Evolutionary conservation across 345 rosid species (phyloP).

Genomic region (Lumnitzera littorea): DNA sequence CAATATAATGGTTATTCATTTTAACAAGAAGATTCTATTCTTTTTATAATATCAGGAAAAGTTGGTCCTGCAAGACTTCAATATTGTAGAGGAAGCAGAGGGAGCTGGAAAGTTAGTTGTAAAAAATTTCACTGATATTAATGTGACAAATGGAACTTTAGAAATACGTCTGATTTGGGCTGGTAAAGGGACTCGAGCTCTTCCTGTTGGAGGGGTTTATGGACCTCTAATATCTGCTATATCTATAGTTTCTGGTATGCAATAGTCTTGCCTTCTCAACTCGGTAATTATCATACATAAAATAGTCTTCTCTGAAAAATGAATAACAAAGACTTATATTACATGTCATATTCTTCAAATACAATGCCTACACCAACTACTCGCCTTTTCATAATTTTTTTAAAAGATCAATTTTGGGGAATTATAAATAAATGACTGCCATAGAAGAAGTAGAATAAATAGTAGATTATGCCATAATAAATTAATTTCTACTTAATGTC

Average conservation of each 20-base stretch:
- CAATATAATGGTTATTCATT: not conserved
- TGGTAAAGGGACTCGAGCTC: constrained; percentile 45
- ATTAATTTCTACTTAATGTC: no score
- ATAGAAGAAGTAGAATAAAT: no score
- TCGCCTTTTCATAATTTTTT: no score
- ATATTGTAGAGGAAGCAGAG: constrained; percentile 39
- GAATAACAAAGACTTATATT: no score
- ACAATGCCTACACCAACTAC: no score
- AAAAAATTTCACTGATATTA: constrained; percentile 6
- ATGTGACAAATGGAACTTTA: constrained; percentile 18
- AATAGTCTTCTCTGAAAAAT: no score
- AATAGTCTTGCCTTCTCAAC: no score
- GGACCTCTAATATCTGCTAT: constrained; percentile 68
- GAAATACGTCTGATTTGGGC: constrained; percentile 60
- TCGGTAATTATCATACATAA: no score
- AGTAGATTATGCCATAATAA: no score
- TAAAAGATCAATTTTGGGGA: no score
- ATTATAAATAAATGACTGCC: no score
- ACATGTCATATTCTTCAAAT: no score
- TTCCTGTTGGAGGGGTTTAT: constrained; percentile 39
- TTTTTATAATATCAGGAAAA: constrained; percentile 27
- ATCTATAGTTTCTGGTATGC: constrained; percentile 12
- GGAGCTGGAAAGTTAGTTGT: constrained; percentile 31
- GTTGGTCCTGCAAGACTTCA: constrained; percentile 39
- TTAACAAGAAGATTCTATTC: not conserved